phyloP scores from a whole-genome alignment of 345 rosid genomes.

The Citrus sp. region DNA sequence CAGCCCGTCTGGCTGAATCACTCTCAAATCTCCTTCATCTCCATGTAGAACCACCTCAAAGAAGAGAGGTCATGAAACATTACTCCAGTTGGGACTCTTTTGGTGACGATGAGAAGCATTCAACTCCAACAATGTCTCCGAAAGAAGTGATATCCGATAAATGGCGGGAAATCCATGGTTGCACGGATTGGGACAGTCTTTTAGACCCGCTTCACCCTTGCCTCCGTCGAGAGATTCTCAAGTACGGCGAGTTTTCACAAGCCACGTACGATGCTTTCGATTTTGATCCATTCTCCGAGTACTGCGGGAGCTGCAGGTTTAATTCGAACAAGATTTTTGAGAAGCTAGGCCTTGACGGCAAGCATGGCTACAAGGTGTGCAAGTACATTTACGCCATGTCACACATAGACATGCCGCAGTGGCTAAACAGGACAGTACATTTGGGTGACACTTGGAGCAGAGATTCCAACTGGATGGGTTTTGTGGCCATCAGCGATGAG shows the following conservation, averaged over 20 bases:
- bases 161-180: constrained; percentile 39
- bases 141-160: constrained; percentile 16
- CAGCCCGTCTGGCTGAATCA: constrained; percentile 6
- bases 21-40: constrained; percentile 24
- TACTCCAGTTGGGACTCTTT: not conserved
- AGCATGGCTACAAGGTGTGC: constrained; percentile 51
- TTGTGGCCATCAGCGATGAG: constrained; percentile 50
- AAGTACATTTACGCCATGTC: constrained; percentile 68
- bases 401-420: constrained; percentile 52
- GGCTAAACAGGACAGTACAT: constrained; percentile 39
- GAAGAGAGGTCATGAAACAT: not conserved
- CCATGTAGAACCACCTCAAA: constrained; percentile 13
- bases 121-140: constrained; percentile 24
- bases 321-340: constrained; percentile 49
- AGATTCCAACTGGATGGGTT: constrained; percentile 76
- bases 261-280: constrained; percentile 62
- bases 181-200: constrained; percentile 27
- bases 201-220: constrained; percentile 45
- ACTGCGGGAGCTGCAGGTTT: constrained; percentile 59
- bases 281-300: constrained; percentile 55
- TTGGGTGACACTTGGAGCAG: constrained; percentile 62
- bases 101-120: not conserved
- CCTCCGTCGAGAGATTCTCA: constrained; percentile 51
- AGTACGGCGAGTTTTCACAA: constrained; percentile 57
- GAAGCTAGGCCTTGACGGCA: constrained; percentile 36